Conservation (phyloP, 2,329 filamentous ascomycete species). For the Colletotrichum orbiculare region DNA sequence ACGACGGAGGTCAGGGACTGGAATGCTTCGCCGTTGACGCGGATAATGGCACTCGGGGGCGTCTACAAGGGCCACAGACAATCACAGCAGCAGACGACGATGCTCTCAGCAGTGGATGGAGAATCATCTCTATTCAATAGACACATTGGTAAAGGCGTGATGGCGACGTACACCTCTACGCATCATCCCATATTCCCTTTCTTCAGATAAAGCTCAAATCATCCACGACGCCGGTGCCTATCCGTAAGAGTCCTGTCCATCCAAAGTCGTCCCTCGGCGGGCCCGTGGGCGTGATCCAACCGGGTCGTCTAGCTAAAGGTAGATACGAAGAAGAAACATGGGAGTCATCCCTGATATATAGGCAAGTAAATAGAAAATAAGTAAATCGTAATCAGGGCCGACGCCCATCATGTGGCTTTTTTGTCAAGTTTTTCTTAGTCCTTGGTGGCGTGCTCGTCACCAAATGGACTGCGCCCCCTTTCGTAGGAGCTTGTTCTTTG, state of each 20-base stretch:
- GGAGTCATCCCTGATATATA: conserved; percentile 37
- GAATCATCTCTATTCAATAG: conserved; percentile 33
- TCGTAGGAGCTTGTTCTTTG: conserved; percentile 41
- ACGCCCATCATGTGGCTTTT: conserved; percentile 25
- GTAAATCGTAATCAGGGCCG: conserved; percentile 32
- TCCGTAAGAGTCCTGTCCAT: conserved; percentile 35
- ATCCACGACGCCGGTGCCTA: conserved; percentile 34
- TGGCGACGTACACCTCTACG: conserved; percentile 27
- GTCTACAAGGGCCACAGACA: background rate
- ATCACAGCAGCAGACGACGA: background rate
- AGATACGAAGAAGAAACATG: conserved; percentile 35
- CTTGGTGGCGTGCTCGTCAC: conserved; percentile 67
- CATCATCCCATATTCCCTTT: conserved; percentile 32
- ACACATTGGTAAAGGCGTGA: conserved; percentile 22
- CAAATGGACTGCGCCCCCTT: conserved; percentile 62
- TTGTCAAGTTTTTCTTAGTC: conserved; percentile 47
- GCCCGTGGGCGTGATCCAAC: conserved; percentile 32
- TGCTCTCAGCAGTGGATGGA: conserved; percentile 4
- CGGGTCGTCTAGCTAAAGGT: conserved; percentile 35
- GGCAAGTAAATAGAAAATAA: conserved; percentile 23
- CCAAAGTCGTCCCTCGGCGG: conserved; percentile 35
- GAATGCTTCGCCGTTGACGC: background rate
- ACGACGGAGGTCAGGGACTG: too few species aligned
- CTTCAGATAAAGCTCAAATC: conserved; percentile 26
- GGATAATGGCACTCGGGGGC: background rate